Evolutionary conservation across 345 rosid species (phyloP).

Genomic region (Salix brachista): DNA sequence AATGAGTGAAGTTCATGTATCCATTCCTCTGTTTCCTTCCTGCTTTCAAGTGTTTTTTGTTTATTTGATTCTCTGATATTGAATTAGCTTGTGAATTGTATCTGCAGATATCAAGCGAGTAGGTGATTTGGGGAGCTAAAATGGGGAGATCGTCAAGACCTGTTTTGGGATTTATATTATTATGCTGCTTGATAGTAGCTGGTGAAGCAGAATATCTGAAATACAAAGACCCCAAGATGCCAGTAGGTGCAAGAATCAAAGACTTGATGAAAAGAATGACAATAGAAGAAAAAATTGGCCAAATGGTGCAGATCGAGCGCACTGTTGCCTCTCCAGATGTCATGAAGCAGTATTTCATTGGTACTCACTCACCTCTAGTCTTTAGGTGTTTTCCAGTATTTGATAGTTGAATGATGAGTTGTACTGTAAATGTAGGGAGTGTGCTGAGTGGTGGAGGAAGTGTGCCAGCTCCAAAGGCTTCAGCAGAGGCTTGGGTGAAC

Average conservation of each 20-base stretch:
- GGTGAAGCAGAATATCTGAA: conserved; percentile 9
- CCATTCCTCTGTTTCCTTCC: background rate
- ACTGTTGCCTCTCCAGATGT: conserved; percentile 34
- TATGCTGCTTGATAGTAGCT: conserved; percentile 9
- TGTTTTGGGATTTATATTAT: conserved; percentile 16
- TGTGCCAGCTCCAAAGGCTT: conserved; percentile 22
- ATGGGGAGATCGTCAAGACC: conserved; percentile 12
- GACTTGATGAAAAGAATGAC: conserved; percentile 49
- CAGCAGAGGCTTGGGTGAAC: conserved; percentile 22
- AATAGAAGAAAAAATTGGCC: conserved; percentile 49
- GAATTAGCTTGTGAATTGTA: background rate
- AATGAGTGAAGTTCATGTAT: background rate
- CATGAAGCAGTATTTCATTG: conserved; percentile 38
- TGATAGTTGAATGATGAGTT: background rate
- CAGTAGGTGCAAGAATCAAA: conserved; percentile 28
- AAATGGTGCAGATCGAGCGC: conserved; percentile 53
- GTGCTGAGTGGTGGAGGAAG: conserved; percentile 28
- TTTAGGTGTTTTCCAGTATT: background rate
- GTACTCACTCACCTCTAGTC: conserved; percentile 10
- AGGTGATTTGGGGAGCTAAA: conserved; percentile 8
- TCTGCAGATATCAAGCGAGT: conserved; percentile 3
- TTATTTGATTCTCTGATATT: conserved; percentile 3
- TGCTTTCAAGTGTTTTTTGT: background rate
- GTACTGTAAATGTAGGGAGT: conserved; percentile 12
- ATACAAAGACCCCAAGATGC: conserved; percentile 28